phyloP scores from a whole-genome alignment of 345 rosid species.

The Brassica carinata region DNA sequence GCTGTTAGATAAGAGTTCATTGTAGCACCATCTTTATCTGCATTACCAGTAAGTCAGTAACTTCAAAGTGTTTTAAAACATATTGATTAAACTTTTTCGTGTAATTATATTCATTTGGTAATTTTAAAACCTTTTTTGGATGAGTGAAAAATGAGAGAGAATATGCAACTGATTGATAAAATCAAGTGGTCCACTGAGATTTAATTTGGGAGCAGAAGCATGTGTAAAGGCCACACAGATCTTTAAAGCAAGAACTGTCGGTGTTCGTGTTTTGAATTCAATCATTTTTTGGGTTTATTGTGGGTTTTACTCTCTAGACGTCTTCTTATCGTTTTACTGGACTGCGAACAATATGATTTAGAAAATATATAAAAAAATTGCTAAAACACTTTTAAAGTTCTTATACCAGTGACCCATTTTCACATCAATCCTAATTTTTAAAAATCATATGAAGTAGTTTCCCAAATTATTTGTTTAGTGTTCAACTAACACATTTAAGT shows the following conservation, averaged over 20 bases:
- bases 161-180: neutral
- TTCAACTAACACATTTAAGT: neutral
- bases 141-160: neutral
- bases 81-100: neutral
- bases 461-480: neutral
- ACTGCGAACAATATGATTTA: neutral
- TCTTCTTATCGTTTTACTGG: neutral
- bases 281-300: neutral
- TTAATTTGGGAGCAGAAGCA: conserved; percentile 6
- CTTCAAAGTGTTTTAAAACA: neutral
- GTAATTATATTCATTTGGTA: neutral
- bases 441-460: neutral
- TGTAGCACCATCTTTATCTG: neutral
- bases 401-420: neutral
- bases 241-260: conserved; percentile 9
- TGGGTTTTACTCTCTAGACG: neutral
- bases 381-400: neutral
- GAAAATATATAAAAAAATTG: neutral
- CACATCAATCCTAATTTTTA: neutral
- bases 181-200: conserved; percentile 10
- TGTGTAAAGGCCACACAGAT: conserved; percentile 11
- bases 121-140: neutral
- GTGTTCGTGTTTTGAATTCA: neutral
- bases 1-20: neutral
- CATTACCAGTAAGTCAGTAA: neutral